Evolutionary conservation across 2,329 filamentous ascomycete genomes (phyloP).

Genomic region (Aspergillus ibericus): DNA sequence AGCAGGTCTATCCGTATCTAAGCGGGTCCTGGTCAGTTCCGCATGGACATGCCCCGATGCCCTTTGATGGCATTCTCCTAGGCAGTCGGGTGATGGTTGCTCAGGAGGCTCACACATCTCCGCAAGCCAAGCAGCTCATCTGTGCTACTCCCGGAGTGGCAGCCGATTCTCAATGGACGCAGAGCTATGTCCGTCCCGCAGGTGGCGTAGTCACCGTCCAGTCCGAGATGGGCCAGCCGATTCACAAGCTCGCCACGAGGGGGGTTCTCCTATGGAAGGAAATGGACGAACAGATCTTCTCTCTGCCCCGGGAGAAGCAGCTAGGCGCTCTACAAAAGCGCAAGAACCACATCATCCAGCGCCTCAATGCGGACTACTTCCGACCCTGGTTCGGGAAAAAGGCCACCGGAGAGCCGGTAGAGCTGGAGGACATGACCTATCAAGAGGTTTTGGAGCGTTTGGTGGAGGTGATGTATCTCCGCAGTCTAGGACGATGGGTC

Average conservation of each 20-base stretch:
- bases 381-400: not conserved
- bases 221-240: slow-evolving; percentile 1
- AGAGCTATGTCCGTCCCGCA: not conserved
- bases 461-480: not conserved
- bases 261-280: slow-evolving; percentile 2
- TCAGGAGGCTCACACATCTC: not conserved
- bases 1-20: not conserved
- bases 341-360: not conserved
- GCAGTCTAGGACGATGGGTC: not conserved
- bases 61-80: not conserved
- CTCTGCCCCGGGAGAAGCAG: not conserved
- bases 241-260: slow-evolving; percentile 1
- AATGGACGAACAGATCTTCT: slow-evolving; percentile 5
- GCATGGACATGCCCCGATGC: not conserved
- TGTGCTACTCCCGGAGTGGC: not conserved
- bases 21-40: not conserved
- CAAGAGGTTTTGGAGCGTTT: not conserved
- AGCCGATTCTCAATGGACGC: not conserved
- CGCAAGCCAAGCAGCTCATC: not conserved
- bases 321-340: not conserved
- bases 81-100: not conserved
- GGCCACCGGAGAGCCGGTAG: not conserved
- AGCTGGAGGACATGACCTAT: slow-evolving; percentile 3
- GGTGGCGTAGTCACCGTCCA: not conserved
- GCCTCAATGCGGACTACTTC: slow-evolving; percentile 3